Evolutionary conservation across 2,329 filamentous ascomycete species (phyloP), one percentile per base, ranked within the genome.

Genomic region (Stemphylium vesicarium): DNA sequence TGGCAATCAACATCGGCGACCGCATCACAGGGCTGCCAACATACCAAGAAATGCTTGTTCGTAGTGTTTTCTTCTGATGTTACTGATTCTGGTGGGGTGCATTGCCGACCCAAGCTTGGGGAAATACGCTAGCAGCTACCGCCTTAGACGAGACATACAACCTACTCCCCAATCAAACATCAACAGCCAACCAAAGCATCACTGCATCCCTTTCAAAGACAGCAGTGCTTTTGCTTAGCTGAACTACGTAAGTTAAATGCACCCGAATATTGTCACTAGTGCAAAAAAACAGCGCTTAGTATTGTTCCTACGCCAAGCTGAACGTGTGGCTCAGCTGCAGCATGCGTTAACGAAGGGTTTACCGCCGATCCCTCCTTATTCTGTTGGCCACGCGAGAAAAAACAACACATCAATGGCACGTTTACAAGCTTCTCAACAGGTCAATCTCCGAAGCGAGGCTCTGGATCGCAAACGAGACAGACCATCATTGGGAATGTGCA

Each of bases 361-460:
- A 22, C 26, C 35, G 51, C 22, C 18, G 46, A 50, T 54, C 51
- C 18, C 15, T 40, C 44, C 51, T 35, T 36, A 24, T 33, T 32
- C 6, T 16, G 32, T 12, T 29, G 5, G 24, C 29, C 5, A 22
- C 13, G 40, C 49, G 40, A 35, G 39, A 13, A 38, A 36, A 43
- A 54, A 33, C 29, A 29, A 44, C 29, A 40, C 7, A 26, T 20
- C 15, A 32, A 44, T 41, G 18, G 41, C 13, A 29, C n/a, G 35
- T 50, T 38, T 33, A 29, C 24, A 16, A 35, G 4, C n/a, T 10
- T 36, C 20, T 39, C 48, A 51, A 45, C 33, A 45, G 18, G 22
- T 11, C 29, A 4, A 26, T 42, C 22, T 37, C 20, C 20, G 46
- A 40, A 26, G 46, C 39, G 32, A 22, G 32, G 40, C 29, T 36